A percentile compares a stretch with the other conserved stretches of the same genome.
phyloP scores from a whole-genome alignment of 768 basidiomycete genomes.

The Naganishia vaughanmartiniae region DNA sequence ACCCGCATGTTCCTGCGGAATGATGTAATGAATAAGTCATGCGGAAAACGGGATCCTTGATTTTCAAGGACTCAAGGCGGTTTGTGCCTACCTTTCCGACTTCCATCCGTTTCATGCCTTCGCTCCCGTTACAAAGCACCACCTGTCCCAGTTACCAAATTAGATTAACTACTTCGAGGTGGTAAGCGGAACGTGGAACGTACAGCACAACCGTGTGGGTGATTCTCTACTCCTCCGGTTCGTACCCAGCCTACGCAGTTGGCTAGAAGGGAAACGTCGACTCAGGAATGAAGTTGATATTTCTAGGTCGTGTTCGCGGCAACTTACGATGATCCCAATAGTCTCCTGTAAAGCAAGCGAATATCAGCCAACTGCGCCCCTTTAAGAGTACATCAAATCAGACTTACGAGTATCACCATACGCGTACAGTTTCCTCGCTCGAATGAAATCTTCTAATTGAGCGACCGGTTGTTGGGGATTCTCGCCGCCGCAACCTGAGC shows the following conservation, averaged over 20 bases:
- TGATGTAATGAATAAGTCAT: constrained; percentile 19
- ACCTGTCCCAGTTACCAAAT: constrained; percentile 4
- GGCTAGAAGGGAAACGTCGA: constrained; percentile 33
- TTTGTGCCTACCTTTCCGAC: constrained; percentile 46
- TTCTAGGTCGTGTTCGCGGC: too few species aligned
- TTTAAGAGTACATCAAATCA: neutral
- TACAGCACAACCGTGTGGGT: constrained; percentile 51
- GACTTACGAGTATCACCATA: constrained; percentile 31
- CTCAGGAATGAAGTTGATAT: neutral
- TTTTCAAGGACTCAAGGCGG: neutral
- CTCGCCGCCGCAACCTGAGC: constrained; percentile 53
- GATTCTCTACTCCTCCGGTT: constrained; percentile 51
- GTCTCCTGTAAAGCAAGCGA: neutral
- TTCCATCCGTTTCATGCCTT: constrained; percentile 54
- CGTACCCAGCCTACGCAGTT: constrained; percentile 55
- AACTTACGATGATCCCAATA: constrained; percentile 33
- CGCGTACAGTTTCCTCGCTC: constrained; percentile 47
- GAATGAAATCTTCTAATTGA: constrained; percentile 53
- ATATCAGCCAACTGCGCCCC: neutral
- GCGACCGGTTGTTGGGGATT: constrained; percentile 52
- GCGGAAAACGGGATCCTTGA: neutral
- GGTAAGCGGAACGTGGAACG: neutral
- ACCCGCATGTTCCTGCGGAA: constrained; percentile 53
- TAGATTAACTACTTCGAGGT: neutral
- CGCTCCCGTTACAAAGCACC: constrained; percentile 47